Evolutionary conservation across 139 green algal genomes (phyloP), one percentile per base, ranked within the genome.

Genomic region (Chlorella sp.): DNA sequence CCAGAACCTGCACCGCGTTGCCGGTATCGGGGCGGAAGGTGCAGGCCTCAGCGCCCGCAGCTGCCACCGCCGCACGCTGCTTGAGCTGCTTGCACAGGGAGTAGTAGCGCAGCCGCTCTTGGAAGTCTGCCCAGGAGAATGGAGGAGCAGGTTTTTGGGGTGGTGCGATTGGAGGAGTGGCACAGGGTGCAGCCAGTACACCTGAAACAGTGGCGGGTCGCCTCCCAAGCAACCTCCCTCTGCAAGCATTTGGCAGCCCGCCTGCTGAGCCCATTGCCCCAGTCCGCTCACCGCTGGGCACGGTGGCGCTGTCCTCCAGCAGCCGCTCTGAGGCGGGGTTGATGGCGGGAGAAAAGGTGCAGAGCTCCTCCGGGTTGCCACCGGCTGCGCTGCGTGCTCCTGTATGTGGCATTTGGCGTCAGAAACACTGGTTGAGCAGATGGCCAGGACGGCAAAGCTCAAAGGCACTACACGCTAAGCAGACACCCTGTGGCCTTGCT

Each of bases 11-110:
- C 44, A 69, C 69, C 20, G 85, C 75, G 47, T 85, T 86, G 25
- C 81, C 88, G 28, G 70, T 88, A 76, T 91, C 88, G 0, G 88
- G 88, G 12, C 65, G 69, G 85, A 91, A 91, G 1, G 88, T 91
- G 70, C 88, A 89, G 28, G 71, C 68, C 20, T 56, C 38, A 6
- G 76, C 74, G 38, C 85, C 87, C 60, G 78, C 78, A 4, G 63
- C 39, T 32, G 65, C 78, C 82, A 68, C 56, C 23, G 68, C 36
- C 1, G 47, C 62, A 7, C 64, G 60, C 65, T 88, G 72, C 34
- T 62, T 74, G 12, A 47, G 56, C 51, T 83, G 34, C 51, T 73
- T 67, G 3, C 63, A 62, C 67, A 80, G 51, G 0, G 75, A 70
- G 60, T 83, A 91, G 67, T 85, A 87, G 38, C 74, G 74, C 70